Evolutionary conservation across 2,329 filamentous ascomycete genomes (phyloP).

Genomic region (Metarhizium humberi): DNA sequence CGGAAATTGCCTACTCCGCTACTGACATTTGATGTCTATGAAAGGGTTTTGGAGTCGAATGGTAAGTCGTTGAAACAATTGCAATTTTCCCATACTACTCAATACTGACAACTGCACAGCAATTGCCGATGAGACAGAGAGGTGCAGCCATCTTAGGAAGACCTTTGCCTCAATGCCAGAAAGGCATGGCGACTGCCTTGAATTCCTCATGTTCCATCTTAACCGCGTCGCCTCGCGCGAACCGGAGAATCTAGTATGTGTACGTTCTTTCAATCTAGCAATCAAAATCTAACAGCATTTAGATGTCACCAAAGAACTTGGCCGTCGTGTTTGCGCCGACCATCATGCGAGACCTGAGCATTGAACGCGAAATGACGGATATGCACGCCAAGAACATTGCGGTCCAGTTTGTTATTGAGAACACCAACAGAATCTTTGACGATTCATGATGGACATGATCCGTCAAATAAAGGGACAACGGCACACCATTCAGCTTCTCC

Average conservation of each 20-base stretch:
- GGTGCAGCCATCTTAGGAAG: constrained; percentile 60
- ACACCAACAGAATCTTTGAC: constrained; percentile 72
- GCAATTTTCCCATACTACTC: background rate
- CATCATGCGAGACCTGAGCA: constrained; percentile 83
- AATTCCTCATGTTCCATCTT: constrained; percentile 91
- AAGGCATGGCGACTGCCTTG: constrained; percentile 79
- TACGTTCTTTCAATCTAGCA: background rate
- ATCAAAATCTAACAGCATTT: background rate
- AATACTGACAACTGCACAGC: constrained; percentile 29
- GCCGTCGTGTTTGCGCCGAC: constrained; percentile 97
- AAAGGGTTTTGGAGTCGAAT: constrained; percentile 73
- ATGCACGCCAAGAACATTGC: constrained; percentile 89
- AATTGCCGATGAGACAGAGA: constrained; percentile 55
- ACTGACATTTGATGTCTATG: constrained; percentile 88
- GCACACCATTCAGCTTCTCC: background rate
- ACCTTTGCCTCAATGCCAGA: constrained; percentile 72
- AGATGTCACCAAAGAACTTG: constrained; percentile 95
- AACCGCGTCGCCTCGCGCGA: constrained; percentile 76
- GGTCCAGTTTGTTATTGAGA: constrained; percentile 87
- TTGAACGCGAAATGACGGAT: constrained; percentile 92
- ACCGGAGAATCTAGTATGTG: constrained; percentile 68
- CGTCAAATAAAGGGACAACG: background rate
- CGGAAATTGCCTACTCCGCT: constrained; percentile 82
- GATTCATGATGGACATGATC: constrained; percentile 22
- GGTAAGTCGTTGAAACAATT: constrained; percentile 37